phyloP scores from a whole-genome alignment of 2,329 filamentous ascomycete genomes.

The Phaeosphaeriaceae sp. region DNA sequence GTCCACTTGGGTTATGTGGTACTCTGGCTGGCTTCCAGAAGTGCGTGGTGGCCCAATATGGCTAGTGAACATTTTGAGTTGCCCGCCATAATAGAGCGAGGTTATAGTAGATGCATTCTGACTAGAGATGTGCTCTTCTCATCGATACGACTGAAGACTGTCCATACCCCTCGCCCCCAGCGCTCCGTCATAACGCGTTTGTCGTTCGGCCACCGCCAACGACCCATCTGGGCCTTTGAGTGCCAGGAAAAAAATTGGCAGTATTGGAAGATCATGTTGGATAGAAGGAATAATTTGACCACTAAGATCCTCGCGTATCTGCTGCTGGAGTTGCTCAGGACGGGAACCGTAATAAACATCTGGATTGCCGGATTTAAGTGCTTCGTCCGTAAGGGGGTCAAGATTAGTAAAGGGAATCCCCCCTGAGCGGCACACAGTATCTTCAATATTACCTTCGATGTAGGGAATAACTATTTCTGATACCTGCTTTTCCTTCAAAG shows the following conservation, averaged over 20 bases:
- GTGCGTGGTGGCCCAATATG: too few relatives aligned
- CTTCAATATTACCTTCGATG: constrained; percentile 26
- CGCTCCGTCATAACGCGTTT: too few relatives aligned
- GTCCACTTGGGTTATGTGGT: constrained; percentile 47
- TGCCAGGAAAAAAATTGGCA: constrained; percentile 49
- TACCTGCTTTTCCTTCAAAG: constrained; percentile 47
- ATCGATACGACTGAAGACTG: constrained; percentile 46
- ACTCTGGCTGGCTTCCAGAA: too few relatives aligned
- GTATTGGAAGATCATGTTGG: constrained; percentile 21
- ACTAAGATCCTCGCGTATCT: constrained; percentile 34
- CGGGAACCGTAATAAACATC: constrained; percentile 41
- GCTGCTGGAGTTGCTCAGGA: constrained; percentile 34
- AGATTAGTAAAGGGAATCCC: constrained; percentile 28
- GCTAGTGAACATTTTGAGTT: constrained; percentile 46
- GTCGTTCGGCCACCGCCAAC: too few relatives aligned
- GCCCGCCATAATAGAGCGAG: constrained; percentile 47
- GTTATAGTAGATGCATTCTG: constrained; percentile 50
- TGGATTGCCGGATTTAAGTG: constrained; percentile 29
- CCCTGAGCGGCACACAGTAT: constrained; percentile 30
- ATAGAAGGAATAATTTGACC: constrained; percentile 39
- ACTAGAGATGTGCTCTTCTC: constrained; percentile 45
- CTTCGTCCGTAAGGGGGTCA: constrained; percentile 17
- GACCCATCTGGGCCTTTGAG: constrained; percentile 43
- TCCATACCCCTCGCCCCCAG: constrained; percentile 39
- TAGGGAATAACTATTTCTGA: constrained; percentile 42